A percentile compares a stretch with the other conserved stretches of the same genome.
phyloP scores from a whole-genome alignment of 2,329 filamentous ascomycete genomes.

The Fusarium miscanthi region DNA sequence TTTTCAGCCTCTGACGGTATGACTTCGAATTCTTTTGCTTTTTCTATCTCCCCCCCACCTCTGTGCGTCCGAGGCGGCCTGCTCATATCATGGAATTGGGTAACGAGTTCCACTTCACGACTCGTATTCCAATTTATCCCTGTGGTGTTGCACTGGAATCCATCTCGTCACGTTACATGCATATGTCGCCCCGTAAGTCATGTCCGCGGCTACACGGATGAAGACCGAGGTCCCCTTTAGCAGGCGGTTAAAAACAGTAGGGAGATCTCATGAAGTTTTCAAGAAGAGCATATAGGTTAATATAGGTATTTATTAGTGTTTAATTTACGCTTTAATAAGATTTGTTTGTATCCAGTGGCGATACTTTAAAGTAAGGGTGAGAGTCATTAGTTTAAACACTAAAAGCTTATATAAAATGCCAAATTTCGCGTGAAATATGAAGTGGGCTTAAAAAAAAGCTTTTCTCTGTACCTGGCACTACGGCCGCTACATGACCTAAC shows the following conservation, averaged over 20 bases:
- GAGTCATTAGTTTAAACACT: fast-evolving
- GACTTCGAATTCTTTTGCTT: not conserved
- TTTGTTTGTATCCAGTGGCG: fast-evolving
- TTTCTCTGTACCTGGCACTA: too few species aligned
- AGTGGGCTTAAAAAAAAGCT: too few species aligned
- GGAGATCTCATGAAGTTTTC: fast-evolving
- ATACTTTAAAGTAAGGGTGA: fast-evolving
- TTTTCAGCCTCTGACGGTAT: not conserved
- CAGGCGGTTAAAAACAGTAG: fast-evolving
- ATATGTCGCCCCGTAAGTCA: not conserved
- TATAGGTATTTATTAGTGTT: fast-evolving
- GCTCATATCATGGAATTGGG: not conserved
- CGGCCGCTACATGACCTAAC: not conserved
- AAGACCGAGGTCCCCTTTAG: not conserved
- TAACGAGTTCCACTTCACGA: not conserved
- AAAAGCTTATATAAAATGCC: not conserved
- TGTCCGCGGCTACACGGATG: not conserved
- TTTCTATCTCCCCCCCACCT: not conserved
- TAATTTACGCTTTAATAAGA: fast-evolving
- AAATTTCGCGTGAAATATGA: not conserved
- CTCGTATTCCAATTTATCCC: not conserved
- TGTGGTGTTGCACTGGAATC: not conserved
- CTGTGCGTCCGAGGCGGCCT: not conserved
- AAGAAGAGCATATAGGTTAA: not conserved
- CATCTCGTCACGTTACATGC: not conserved